These are phyloP conservation scores for Paramecium primaurelia DNA, from an alignment of 73 alveolate genomes.

Conservation along the genomic window DNA sequence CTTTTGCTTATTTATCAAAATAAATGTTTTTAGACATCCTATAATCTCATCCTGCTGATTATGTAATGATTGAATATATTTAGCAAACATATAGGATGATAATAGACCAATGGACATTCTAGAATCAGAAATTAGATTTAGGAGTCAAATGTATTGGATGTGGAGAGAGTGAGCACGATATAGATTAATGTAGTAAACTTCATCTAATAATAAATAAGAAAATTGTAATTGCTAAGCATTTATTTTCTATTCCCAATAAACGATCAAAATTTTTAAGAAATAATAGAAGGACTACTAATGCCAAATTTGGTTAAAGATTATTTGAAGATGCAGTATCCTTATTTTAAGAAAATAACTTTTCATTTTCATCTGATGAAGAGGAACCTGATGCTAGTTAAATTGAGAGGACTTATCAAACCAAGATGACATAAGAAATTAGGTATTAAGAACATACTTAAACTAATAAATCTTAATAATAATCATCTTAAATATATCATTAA, in stretches of 20 bases:
- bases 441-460: background rate
- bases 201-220: background rate
- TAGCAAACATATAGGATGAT: background rate
- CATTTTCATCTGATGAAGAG: background rate
- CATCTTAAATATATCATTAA: background rate
- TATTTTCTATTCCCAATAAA: background rate
- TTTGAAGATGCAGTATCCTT: conserved; percentile 49
- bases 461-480: background rate
- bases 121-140: background rate
- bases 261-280: background rate
- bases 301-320: conserved; percentile 36
- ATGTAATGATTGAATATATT: background rate
- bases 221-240: background rate
- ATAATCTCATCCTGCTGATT: background rate
- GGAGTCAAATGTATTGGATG: conserved; percentile 25
- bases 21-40: background rate
- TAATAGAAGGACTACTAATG: conserved; percentile 15
- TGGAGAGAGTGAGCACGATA: background rate
- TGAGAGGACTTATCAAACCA: background rate
- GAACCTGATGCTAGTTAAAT: background rate
- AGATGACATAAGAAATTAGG: background rate
- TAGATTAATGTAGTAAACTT: background rate
- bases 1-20: conserved; percentile 33
- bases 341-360: background rate
- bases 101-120: background rate